These are phyloP conservation scores for Lactarius hengduanensis DNA, from an alignment of 768 basidiomycete species.

Conservation along the genomic window DNA sequence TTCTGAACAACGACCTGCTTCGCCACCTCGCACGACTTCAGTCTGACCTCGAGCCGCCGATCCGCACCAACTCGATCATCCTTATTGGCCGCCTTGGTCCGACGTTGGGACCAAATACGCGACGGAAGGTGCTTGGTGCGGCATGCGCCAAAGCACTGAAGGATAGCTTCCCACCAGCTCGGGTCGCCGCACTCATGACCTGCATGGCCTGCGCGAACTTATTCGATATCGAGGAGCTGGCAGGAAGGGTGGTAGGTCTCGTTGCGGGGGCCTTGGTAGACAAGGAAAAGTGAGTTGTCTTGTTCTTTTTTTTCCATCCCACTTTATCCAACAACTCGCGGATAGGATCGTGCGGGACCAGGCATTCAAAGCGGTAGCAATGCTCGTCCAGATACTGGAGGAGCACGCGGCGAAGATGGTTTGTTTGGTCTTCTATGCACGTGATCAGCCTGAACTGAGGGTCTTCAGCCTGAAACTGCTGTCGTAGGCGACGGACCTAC, in stretches of 20 bases:
- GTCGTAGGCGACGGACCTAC: conserved; percentile 31
- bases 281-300: conserved; percentile 76
- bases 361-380: conserved; percentile 88
- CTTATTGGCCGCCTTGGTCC: conserved; percentile 90
- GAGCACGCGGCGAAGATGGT: conserved; percentile 81
- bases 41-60: conserved; percentile 88
- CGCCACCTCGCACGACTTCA: conserved; percentile 92
- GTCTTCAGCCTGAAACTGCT: conserved; percentile 55
- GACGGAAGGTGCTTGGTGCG: conserved; percentile 94
- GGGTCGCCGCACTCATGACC: conserved; percentile 93
- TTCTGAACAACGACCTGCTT: conserved; percentile 95
- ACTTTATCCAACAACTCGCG: conserved; percentile 9
- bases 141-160: conserved; percentile 89
- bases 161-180: conserved; percentile 88
- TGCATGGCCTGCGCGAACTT: conserved; percentile 93
- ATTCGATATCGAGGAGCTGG: conserved; percentile 85
- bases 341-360: conserved; percentile 88
- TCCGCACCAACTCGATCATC: conserved; percentile 96
- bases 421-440: conserved; percentile 29
- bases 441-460: background rate
- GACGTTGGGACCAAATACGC: conserved; percentile 80
- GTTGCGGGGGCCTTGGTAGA: conserved; percentile 81
- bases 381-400: conserved; percentile 84
- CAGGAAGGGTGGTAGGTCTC: conserved; percentile 84
- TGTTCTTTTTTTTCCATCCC: background rate